Evolutionary conservation across 176 grass and related monocot species (phyloP), one percentile per base, ranked within the genome.

Genomic region (Cocos nucifera): DNA sequence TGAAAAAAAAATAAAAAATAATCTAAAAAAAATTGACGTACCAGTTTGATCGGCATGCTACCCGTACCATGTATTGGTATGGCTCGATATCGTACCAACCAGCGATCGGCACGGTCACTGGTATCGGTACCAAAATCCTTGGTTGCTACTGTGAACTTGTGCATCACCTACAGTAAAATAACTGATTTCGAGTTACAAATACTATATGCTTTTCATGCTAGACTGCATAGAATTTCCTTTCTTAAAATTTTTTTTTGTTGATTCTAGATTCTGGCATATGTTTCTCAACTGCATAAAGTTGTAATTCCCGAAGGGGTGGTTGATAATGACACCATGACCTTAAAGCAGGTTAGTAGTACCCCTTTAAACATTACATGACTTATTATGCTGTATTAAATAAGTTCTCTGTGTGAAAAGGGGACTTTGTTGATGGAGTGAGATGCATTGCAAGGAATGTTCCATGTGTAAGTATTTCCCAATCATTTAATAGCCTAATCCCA

Each of bases 251-350:
- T 56, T 32, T 51, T 58, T 2, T 27, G 4, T 54, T 62, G 5
- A 8, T 50, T 32, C 23, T 67, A 98, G 88, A 85, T 98, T 30
- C 66, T 98, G 60, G 88, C 82, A 19, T 98, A 92, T 79, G 94
- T 93, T 80, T 98, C 94, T 57, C 89, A 98, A 92, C 88, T 89
- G 49, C 88, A 98, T 64, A 78, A 89, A 88, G 88, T 98, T 6
- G 64, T 86, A 49, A 81, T 98, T 71, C 94, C 88, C 50, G 88
- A 98, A 53, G 94, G 84, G 22, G 63, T 67, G 28, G 82, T 98
- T 79, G 88, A 93, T 79, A 80, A 98, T 44, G 79, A 98, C 58
- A 81, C 78, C 56, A 71, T 98, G 63, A 79, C 79, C 9, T 63
- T 98, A 49, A 85, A 98, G 22, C 88, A 89, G 77, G 94, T 98